Conservation (phyloP, 768 basidiomycete genomes). For the Boletus sensibilis region DNA sequence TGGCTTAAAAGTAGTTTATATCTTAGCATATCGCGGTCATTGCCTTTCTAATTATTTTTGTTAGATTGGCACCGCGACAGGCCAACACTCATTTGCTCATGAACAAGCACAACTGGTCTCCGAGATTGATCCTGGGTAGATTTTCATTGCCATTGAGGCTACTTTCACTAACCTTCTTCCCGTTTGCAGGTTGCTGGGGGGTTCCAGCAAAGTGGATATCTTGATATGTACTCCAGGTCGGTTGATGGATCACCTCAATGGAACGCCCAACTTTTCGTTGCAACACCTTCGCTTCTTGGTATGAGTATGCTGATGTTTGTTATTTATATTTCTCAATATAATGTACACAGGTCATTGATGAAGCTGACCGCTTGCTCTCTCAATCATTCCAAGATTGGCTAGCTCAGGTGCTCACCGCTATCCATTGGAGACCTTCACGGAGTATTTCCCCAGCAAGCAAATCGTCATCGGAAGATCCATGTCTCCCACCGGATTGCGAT, state of each 20-base stretch:
- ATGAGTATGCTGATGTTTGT: conserved; percentile 26
- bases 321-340: background rate
- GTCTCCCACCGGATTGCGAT: conserved; percentile 27
- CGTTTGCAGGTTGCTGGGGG: conserved; percentile 63
- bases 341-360: conserved; percentile 79
- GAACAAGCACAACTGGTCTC: conserved; percentile 83
- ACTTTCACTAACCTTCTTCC: background rate
- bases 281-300: conserved; percentile 96
- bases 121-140: conserved; percentile 54
- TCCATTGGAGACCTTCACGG: conserved; percentile 39
- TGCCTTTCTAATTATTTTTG: conserved; percentile 3
- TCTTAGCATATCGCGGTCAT: background rate
- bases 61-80: conserved; percentile 79
- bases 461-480: conserved; percentile 6
- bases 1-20: conserved; percentile 65
- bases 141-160: background rate
- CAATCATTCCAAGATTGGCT: conserved; percentile 98
- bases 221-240: conserved; percentile 95
- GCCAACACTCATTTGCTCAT: conserved; percentile 91
- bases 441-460: background rate
- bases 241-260: conserved; percentile 88
- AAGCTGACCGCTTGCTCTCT: conserved; percentile 92
- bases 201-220: conserved; percentile 90
- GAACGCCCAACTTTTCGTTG: conserved; percentile 85
- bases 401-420: conserved; percentile 76